Percentiles rank a stretch among this genome's conserved stretches.
Evolutionary conservation across 441 rosid species (phyloP).

Genomic region (Manihot esculenta): DNA sequence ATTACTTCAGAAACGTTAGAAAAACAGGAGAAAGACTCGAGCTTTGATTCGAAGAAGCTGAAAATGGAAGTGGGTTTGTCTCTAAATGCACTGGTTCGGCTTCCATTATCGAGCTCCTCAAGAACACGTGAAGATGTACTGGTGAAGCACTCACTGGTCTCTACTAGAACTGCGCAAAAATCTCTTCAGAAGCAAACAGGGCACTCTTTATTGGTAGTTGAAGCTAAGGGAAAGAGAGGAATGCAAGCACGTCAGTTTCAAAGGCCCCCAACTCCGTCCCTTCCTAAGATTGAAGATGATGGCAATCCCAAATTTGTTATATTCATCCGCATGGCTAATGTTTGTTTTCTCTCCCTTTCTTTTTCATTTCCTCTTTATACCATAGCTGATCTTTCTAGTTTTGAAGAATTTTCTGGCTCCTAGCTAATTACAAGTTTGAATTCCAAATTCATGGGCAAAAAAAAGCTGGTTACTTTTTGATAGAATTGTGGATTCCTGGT

Average conservation of each 20-base stretch:
- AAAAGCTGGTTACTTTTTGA: not conserved
- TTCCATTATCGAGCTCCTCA: slow-evolving; percentile 50
- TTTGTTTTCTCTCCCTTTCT: slow-evolving; percentile 38
- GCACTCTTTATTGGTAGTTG: slow-evolving; percentile 41
- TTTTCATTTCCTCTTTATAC: not conserved
- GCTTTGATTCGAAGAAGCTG: not conserved
- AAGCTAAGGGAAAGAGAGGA: slow-evolving; percentile 84
- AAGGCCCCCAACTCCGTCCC: slow-evolving; percentile 53
- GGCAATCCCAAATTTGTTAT: slow-evolving; percentile 87
- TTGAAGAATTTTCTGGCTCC: not conserved
- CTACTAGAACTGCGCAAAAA: slow-evolving; percentile 37
- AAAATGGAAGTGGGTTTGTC: slow-evolving; percentile 76
- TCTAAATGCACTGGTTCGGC: slow-evolving; percentile 60
- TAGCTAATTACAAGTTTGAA: not conserved
- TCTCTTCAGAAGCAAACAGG: slow-evolving; percentile 20
- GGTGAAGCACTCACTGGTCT: slow-evolving; percentile 51
- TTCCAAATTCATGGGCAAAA: not conserved
- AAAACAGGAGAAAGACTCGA: not conserved
- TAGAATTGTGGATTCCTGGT: not conserved
- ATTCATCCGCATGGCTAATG: slow-evolving; percentile 87
- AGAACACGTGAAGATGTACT: slow-evolving; percentile 48
- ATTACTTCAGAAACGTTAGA: not conserved
- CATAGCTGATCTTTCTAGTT: not conserved
- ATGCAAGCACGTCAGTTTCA: slow-evolving; percentile 75
- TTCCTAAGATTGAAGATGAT: slow-evolving; percentile 93